phyloP scores from a whole-genome alignment of 176 grass and related monocot genomes.

The Elaeis guineensis region DNA sequence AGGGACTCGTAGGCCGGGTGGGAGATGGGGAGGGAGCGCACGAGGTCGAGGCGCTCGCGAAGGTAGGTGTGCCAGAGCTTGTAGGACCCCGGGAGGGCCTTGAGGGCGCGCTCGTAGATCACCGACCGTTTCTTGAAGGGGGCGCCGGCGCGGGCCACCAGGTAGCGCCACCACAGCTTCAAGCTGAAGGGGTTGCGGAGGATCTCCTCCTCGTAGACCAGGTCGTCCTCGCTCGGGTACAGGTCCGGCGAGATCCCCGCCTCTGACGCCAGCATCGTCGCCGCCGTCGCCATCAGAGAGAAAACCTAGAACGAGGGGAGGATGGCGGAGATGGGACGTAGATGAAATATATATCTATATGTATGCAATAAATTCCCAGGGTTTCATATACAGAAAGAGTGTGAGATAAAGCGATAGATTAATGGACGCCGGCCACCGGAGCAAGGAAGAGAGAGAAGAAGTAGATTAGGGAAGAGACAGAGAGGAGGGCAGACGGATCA shows the following conservation, averaged over 20 bases:
- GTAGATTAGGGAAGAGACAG: no score
- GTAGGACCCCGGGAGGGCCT: conserved; percentile 65
- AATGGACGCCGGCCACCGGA: no score
- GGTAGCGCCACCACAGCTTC: conserved; percentile 87
- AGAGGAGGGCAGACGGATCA: no score
- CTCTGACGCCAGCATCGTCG: no score
- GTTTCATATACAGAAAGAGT: no score
- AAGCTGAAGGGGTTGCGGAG: conserved; percentile 67
- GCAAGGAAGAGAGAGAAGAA: no score
- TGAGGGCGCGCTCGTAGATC: conserved; percentile 73
- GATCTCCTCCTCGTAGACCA: conserved; percentile 80
- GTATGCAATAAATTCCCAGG: no score
- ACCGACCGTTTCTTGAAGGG: conserved; percentile 67
- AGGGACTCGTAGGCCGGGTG: conserved; percentile 55
- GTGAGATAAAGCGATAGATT: no score
- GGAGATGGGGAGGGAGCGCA: conserved; percentile 51
- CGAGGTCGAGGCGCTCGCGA: conserved; percentile 68
- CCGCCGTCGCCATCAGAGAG: no score
- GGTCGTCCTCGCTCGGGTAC: conserved; percentile 62
- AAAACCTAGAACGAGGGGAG: no score
- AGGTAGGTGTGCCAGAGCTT: conserved; percentile 89
- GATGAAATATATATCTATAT: no score
- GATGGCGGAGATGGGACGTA: no score
- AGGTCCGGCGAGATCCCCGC: conserved; percentile 39
- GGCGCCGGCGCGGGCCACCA: conserved; percentile 51